Evolutionary conservation across 768 basidiomycete genomes (phyloP).

Genomic region (Pseudohyphozyma bogoriensis): DNA sequence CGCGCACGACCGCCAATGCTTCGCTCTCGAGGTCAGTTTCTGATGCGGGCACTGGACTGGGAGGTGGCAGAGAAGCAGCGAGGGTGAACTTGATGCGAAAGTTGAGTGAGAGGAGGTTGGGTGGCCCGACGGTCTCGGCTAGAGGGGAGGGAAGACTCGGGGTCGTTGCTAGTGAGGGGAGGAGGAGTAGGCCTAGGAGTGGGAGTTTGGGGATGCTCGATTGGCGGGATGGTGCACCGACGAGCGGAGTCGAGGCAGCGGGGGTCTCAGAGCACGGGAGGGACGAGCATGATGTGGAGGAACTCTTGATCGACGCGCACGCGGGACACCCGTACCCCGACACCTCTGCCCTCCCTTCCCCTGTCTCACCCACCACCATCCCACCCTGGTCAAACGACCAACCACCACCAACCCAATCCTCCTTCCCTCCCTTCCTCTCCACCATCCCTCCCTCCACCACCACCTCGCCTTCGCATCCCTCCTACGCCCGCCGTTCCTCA

Average conservation of each 20-base stretch:
- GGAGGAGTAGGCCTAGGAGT: slow-evolving; percentile 19
- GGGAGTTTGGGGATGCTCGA: slow-evolving; percentile 9
- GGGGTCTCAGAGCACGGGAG: too few species aligned
- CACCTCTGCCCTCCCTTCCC: background rate
- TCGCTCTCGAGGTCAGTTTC: background rate
- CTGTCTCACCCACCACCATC: background rate
- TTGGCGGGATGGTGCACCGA: too few species aligned
- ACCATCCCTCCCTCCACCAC: background rate
- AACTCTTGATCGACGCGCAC: too few species aligned
- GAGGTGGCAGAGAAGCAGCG: slow-evolving; percentile 19
- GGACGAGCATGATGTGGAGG: too few species aligned
- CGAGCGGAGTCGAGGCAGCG: too few species aligned
- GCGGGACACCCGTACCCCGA: too few species aligned
- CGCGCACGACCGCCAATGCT: background rate
- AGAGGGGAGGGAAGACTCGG: background rate
- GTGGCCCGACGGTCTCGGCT: background rate
- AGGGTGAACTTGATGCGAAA: slow-evolving; percentile 34
- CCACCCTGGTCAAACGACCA: background rate
- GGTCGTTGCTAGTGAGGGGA: slow-evolving; percentile 5
- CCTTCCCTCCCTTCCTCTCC: background rate
- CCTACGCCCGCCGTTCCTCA: background rate
- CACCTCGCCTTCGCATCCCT: background rate
- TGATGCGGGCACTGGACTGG: background rate
- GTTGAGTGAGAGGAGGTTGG: slow-evolving; percentile 25
- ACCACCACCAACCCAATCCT: background rate